These are phyloP conservation scores for Nasturtium officinale DNA, from an alignment of 345 rosid genomes.

Conservation along the genomic window DNA sequence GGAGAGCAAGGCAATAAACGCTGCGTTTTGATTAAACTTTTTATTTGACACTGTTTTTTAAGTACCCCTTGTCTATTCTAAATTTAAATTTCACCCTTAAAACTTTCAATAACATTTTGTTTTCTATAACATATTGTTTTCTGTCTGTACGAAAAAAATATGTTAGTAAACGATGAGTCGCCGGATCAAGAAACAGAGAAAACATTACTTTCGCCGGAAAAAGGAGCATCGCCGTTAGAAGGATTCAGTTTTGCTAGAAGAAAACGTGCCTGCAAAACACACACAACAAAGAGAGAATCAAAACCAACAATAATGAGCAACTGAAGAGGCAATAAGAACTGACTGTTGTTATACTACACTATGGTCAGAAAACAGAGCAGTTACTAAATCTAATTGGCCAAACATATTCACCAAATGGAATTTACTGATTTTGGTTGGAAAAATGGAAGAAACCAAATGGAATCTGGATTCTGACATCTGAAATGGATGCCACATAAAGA, in stretches of 20 bases:
- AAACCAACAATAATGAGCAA: background rate
- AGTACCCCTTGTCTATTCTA: too few species aligned
- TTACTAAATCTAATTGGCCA: background rate
- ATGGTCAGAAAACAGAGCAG: background rate
- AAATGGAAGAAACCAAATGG: background rate
- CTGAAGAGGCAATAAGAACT: slow-evolving; percentile 2
- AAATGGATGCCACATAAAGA: slow-evolving; percentile 85
- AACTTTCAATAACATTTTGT: slow-evolving; percentile 3
- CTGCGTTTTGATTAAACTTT: slow-evolving; percentile 11
- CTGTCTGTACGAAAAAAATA: slow-evolving; percentile 2
- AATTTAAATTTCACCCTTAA: slow-evolving; percentile 8
- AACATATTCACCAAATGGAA: background rate
- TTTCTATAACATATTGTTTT: slow-evolving; percentile 4
- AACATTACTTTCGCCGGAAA: slow-evolving; percentile 62
- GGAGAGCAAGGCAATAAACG: slow-evolving; percentile 28
- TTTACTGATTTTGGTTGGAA: background rate
- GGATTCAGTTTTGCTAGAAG: slow-evolving; percentile 94
- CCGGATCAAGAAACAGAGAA: slow-evolving; percentile 91
- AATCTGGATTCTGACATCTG: slow-evolving; percentile 74
- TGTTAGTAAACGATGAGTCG: slow-evolving; percentile 73
- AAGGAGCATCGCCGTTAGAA: slow-evolving; percentile 55
- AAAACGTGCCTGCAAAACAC: slow-evolving; percentile 76
- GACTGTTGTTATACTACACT: background rate
- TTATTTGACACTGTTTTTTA: too few species aligned
- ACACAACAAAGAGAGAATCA: slow-evolving; percentile 9